These are phyloP conservation scores for Isabelozyma gotoi DNA, from an alignment of 805 yeast genomes.

Conservation along the genomic window DNA sequence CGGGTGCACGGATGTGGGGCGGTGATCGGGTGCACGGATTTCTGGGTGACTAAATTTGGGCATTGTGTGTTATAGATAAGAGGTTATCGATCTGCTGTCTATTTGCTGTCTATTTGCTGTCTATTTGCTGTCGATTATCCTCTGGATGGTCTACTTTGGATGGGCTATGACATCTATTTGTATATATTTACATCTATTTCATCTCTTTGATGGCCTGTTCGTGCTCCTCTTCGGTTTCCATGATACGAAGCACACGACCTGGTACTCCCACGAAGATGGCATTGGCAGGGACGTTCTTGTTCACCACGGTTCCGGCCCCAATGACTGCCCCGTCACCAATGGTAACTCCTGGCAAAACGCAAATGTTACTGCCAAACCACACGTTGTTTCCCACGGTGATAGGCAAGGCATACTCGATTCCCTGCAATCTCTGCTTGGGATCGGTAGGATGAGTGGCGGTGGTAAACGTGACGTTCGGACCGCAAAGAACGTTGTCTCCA, in stretches of 20 bases:
- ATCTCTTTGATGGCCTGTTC: not conserved
- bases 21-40: no score
- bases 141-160: no score
- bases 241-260: conserved; percentile 41
- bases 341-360: conserved; percentile 63
- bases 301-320: conserved; percentile 70
- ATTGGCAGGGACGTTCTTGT: conserved; percentile 52
- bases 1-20: not conserved
- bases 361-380: conserved; percentile 63
- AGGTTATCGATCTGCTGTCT: no score
- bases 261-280: conserved; percentile 67
- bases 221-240: not conserved
- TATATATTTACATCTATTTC: not conserved
- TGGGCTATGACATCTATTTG: no score
- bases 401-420: conserved; percentile 55
- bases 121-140: no score
- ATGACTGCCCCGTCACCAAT: conserved; percentile 62
- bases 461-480: conserved; percentile 59
- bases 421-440: conserved; percentile 39
- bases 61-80: no score
- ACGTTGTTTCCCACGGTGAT: conserved; percentile 62
- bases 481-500: conserved; percentile 60
- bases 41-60: no score
- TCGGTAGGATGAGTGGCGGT: conserved; percentile 69
- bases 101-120: no score